Conservation (phyloP, 192 early-diverging fungal species). For the Podila minutissima region DNA sequence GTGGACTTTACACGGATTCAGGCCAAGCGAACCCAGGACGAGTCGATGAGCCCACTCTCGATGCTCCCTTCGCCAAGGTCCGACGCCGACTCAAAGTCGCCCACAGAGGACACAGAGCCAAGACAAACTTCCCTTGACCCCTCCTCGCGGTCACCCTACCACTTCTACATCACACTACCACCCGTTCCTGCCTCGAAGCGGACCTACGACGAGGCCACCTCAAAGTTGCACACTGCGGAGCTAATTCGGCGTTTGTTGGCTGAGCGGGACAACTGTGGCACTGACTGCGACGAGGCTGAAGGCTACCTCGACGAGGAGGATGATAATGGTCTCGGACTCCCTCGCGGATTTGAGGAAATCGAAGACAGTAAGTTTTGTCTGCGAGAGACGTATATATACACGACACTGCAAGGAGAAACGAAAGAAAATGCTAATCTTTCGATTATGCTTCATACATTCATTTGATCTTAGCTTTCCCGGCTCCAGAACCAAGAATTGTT, state of each 20-base stretch:
- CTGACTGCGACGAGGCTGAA: conserved; percentile 26
- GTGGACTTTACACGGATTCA: conserved; percentile 25
- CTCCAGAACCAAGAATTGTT: conserved; percentile 23
- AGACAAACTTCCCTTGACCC: background rate
- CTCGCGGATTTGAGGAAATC: conserved; percentile 45
- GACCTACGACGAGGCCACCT: conserved; percentile 44
- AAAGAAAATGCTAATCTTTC: too few species aligned
- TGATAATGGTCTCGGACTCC: conserved; percentile 21
- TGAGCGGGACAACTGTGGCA: conserved; percentile 16
- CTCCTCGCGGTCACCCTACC: conserved; percentile 4
- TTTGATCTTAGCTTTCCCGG: conserved; percentile 32
- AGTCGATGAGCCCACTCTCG: conserved; percentile 33
- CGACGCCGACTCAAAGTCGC: conserved; percentile 13
- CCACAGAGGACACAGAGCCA: background rate
- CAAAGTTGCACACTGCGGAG: conserved; percentile 44
- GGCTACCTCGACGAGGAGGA: conserved; percentile 10
- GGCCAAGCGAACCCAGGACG: conserved; percentile 17
- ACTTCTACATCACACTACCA: conserved; percentile 32
- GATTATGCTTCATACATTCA: background rate
- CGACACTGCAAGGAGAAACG: too few species aligned
- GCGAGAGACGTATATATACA: too few species aligned
- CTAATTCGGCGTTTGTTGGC: conserved; percentile 34
- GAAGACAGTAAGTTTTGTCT: conserved; percentile 36
- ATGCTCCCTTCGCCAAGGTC: conserved; percentile 44
- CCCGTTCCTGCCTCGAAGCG: conserved; percentile 23